Percentiles rank a stretch among this genome's conserved stretches.
phyloP scores from a whole-genome alignment of 352 stramenopile species.

The Peronospora destructor region DNA sequence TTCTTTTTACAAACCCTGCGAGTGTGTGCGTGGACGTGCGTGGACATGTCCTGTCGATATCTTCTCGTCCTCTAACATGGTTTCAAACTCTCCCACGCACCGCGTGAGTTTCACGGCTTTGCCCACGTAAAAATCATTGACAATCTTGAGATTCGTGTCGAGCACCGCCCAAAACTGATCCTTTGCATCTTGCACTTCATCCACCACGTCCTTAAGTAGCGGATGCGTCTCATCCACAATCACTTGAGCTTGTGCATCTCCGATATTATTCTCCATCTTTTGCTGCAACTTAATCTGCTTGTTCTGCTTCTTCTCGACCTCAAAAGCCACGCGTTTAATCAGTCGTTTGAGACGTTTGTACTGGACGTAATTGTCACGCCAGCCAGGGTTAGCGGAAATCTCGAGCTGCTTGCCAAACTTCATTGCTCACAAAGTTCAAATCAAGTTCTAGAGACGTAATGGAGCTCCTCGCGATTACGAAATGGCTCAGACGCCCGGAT shows the following conservation, averaged over 20 bases:
- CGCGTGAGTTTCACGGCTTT: slow-evolving; percentile 64
- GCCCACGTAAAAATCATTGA: slow-evolving; percentile 80
- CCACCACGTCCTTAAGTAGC: slow-evolving; percentile 38
- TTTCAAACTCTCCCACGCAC: slow-evolving; percentile 71
- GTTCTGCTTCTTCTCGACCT: slow-evolving; percentile 74
- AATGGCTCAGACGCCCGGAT: too few species aligned
- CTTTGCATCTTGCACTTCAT: slow-evolving; percentile 68
- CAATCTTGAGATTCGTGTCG: slow-evolving; percentile 70
- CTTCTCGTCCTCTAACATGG: slow-evolving; percentile 55
- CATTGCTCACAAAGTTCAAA: slow-evolving; percentile 49
- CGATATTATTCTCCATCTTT: slow-evolving; percentile 30
- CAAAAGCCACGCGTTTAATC: slow-evolving; percentile 87
- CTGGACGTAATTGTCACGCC: slow-evolving; percentile 87
- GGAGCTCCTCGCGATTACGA: too few species aligned
- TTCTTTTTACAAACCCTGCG: slow-evolving; percentile 37
- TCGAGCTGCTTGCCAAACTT: slow-evolving; percentile 92
- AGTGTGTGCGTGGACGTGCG: slow-evolving; percentile 47
- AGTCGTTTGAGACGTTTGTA: slow-evolving; percentile 89
- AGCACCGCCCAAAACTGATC: slow-evolving; percentile 81
- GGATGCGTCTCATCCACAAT: slow-evolving; percentile 60
- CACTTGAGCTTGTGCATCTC: slow-evolving; percentile 29
- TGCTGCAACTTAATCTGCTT: slow-evolving; percentile 66
- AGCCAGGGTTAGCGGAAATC: slow-evolving; percentile 82
- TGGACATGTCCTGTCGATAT: slow-evolving; percentile 74
- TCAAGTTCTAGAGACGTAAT: too few species aligned